Base-by-base conservation (phyloP, 2,329 filamentous ascomycete species). In the Alternaria burnsii region DNA sequence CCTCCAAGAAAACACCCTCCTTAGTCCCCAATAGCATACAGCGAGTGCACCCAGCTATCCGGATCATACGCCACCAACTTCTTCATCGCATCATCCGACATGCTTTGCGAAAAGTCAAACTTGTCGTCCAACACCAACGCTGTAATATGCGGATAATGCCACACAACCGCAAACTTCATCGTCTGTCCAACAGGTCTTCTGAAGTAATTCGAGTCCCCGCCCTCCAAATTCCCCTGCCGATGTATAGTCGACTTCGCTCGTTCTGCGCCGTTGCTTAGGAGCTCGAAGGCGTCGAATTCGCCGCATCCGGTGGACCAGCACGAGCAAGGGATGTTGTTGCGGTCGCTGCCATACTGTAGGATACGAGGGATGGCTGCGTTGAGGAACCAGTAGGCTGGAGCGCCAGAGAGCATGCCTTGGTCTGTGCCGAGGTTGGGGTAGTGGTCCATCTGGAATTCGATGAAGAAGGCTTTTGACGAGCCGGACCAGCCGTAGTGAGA, bases 261-360 rank as follows among this genome's bases (percentile, higher is more conserved):
- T 43, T 81, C 83, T 74, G 89, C 87, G 28, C 90, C 91, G 1
- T 83, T 76, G 61, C 85, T 82, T 41, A 94, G 86, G 24, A 91
- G 84, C 80, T 94, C 91, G 71, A 90, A 88, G 55, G 93, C 83
- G 71, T 94, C 91, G 63, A 91, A 86, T 80, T 94, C 91, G 69
- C 90, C 91, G 74, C 91, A 93, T 38, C 87, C 87, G 71, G 73
- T 82, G 12, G 78, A 78, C 90, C 90, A 93, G 83, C 91, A 94
- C 60, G 87, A 91, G 83, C 91, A 94, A 3, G 76, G 73, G 26
- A 75, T 65, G 58, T 73, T 74, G 55, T 71, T 71, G 50, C 80
- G 77, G 8, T 80, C 75, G 48, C 81, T 79, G 64, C 84, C 84
- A 80, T 93, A 93, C 76, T 93, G 90, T 5, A 85, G 81, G 5